These are phyloP conservation scores for Atalantia buxifolia DNA, from an alignment of 345 rosid genomes.

Conservation along the genomic window DNA sequence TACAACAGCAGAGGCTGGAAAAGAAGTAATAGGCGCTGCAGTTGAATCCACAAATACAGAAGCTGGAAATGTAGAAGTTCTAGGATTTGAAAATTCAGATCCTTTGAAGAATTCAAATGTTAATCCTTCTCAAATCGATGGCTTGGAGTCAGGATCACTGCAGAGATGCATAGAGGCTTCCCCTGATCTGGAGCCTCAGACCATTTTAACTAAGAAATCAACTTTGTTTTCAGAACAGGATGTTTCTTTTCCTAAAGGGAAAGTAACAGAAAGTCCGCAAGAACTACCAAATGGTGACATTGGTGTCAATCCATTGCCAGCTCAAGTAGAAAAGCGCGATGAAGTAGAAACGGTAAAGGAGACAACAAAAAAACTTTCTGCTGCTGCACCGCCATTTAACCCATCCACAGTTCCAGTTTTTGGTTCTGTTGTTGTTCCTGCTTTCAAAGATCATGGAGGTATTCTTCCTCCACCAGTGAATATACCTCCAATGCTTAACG, in stretches of 20 bases:
- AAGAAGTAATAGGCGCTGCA: slow-evolving; percentile 20
- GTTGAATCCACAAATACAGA: slow-evolving; percentile 26
- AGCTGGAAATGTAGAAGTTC: slow-evolving; percentile 25
- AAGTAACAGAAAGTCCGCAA: slow-evolving; percentile 29
- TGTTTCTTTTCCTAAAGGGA: slow-evolving; percentile 29
- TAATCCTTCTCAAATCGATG: slow-evolving; percentile 22
- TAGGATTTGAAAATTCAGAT: slow-evolving; percentile 22
- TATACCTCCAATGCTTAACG: slow-evolving; percentile 74
- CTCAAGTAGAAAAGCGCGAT: slow-evolving; percentile 61
- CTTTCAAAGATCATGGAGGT: slow-evolving; percentile 79
- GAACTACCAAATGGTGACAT: slow-evolving; percentile 35
- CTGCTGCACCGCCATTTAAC: slow-evolving; percentile 93
- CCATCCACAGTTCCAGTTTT: slow-evolving; percentile 76
- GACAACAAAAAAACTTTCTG: slow-evolving; percentile 82
- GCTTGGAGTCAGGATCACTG: slow-evolving; percentile 16
- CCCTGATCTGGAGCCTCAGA: slow-evolving; percentile 24
- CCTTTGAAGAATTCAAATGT: slow-evolving; percentile 18
- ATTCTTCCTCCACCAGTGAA: slow-evolving; percentile 90
- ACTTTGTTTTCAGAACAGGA: slow-evolving; percentile 28
- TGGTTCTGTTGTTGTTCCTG: slow-evolving; percentile 72
- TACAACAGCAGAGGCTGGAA: slow-evolving; percentile 24
- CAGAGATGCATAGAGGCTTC: slow-evolving; percentile 29
- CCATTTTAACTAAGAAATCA: slow-evolving; percentile 26
- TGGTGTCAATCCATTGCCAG: slow-evolving; percentile 28
- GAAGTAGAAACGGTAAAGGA: slow-evolving; percentile 68